phyloP scores from a whole-genome alignment of 768 basidiomycete genomes.

The Tulasnella sp. region DNA sequence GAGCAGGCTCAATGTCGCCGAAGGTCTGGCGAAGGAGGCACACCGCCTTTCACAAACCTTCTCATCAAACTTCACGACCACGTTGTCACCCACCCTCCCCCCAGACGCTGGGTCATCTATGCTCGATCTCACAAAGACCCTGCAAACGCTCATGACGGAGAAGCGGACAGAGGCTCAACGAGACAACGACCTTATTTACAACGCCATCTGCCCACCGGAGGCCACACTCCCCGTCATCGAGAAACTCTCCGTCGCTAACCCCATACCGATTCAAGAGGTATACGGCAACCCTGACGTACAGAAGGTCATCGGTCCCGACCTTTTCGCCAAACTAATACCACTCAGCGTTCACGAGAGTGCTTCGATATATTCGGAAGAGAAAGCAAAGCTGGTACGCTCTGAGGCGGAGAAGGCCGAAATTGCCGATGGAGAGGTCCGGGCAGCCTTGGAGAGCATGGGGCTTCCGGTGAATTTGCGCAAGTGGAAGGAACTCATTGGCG shows the following conservation, averaged over 20 bases:
- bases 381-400: conserved; percentile 81
- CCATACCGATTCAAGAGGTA: conserved; percentile 88
- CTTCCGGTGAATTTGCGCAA: conserved; percentile 57
- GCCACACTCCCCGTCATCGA: conserved; percentile 75
- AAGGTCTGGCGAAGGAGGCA: conserved; percentile 74
- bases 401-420: conserved; percentile 82
- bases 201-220: conserved; percentile 68
- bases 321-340: conserved; percentile 79
- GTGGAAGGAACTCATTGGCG: conserved; percentile 56
- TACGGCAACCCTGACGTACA: conserved; percentile 85
- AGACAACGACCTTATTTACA: conserved; percentile 97
- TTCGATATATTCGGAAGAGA: conserved; percentile 95
- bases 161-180: conserved; percentile 60
- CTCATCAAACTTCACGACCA: conserved; percentile 53
- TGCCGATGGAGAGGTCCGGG: conserved; percentile 66
- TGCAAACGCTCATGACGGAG: conserved; percentile 64
- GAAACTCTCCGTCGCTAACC: conserved; percentile 65
- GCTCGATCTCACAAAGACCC: conserved; percentile 70
- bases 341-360: conserved; percentile 93
- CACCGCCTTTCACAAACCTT: conserved; percentile 55
- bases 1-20: conserved; percentile 63
- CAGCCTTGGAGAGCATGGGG: conserved; percentile 69
- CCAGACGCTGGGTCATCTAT: conserved; percentile 73
- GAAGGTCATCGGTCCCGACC: conserved; percentile 83
- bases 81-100: conserved; percentile 69